Conservation (phyloP, 2,329 filamentous ascomycete genomes). For the Paracoccidioides brasiliensis region DNA sequence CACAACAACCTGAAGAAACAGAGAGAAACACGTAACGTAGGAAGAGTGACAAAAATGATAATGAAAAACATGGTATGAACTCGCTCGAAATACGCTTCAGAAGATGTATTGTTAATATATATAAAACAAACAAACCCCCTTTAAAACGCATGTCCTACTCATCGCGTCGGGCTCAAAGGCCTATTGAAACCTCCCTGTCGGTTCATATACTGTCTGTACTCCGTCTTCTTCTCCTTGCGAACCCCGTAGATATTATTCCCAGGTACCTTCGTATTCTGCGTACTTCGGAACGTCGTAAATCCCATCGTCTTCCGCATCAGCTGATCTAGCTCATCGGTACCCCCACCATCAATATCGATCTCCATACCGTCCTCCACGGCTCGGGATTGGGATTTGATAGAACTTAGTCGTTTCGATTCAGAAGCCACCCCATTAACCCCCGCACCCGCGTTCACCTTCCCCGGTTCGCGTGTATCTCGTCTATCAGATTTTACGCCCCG, state of each 20-base stretch:
- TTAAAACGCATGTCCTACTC: constrained; percentile 4
- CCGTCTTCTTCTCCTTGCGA: constrained; percentile 82
- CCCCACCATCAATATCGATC: constrained; percentile 24
- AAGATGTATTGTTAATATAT: background rate
- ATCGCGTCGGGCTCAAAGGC: constrained; percentile 35
- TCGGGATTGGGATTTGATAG: constrained; percentile 18
- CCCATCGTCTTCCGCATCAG: constrained; percentile 83
- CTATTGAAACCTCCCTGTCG: constrained; percentile 38
- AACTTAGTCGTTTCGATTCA: constrained; percentile 12
- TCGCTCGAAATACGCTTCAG: constrained; percentile 2
- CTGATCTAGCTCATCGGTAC: constrained; percentile 48
- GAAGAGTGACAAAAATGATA: background rate
- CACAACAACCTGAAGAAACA: background rate
- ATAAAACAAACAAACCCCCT: background rate
- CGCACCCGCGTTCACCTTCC: constrained; percentile 5
- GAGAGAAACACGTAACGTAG: background rate
- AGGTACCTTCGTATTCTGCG: constrained; percentile 75
- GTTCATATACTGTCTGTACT: constrained; percentile 92
- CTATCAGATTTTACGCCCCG: constrained; percentile 23
- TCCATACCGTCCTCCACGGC: constrained; percentile 13
- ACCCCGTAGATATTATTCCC: constrained; percentile 78
- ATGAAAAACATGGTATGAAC: background rate
- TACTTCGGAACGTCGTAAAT: constrained; percentile 71
- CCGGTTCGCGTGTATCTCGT: constrained; percentile 14
- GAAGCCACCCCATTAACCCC: constrained; percentile 14